These are phyloP conservation scores for Solanum appendiculatum DNA, from an alignment of 257 asterid genomes.

Conservation along the genomic window DNA sequence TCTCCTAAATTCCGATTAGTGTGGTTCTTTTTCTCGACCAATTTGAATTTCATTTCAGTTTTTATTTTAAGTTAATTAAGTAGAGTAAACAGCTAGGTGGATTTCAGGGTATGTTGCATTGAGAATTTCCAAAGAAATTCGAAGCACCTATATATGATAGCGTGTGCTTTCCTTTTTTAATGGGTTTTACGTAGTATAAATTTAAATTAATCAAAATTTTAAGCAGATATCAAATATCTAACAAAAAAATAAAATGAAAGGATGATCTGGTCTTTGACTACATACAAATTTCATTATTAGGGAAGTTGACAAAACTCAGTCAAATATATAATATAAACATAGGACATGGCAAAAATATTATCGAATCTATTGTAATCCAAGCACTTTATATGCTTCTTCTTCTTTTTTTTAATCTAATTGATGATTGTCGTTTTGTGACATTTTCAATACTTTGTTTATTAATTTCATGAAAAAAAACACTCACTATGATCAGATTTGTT, in stretches of 20 bases:
- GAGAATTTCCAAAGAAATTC: too few relatives aligned
- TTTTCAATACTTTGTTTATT: not conserved
- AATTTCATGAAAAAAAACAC: not conserved
- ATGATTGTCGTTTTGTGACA: not conserved
- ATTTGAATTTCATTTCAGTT: not conserved
- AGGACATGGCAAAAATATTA: not conserved
- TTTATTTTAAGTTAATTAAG: too few relatives aligned
- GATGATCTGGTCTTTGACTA: not conserved
- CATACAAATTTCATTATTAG: not conserved
- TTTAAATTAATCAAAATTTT: not conserved
- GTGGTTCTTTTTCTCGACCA: not conserved
- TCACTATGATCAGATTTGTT: not conserved
- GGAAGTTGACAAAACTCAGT: not conserved
- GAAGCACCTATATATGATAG: not conserved
- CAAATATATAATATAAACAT: not conserved
- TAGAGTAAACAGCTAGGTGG: too few relatives aligned
- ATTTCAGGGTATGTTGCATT: too few relatives aligned
- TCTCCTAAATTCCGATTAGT: not conserved
- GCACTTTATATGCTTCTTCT: not conserved
- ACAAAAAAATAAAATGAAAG: not conserved
- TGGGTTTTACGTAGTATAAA: not conserved
- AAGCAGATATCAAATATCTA: not conserved
- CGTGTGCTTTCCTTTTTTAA: not conserved
- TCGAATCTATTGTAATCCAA: not conserved
- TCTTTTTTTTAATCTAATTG: too few relatives aligned